Conservation (phyloP, 352 stramenopile genomes). For the Elongisporangium anandrum region DNA sequence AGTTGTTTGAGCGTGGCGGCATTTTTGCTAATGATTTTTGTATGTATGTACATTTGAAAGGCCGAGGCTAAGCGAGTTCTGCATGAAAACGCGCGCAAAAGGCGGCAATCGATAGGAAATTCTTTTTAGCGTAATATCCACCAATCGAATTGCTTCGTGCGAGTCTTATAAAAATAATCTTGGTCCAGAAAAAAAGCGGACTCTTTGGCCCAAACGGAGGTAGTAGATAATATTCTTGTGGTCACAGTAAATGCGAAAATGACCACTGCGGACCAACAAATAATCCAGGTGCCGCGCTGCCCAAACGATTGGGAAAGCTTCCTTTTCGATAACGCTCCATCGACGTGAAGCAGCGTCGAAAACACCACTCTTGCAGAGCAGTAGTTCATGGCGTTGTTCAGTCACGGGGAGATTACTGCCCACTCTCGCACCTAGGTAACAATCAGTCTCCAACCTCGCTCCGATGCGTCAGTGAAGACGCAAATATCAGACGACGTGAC, state of each 20-base stretch:
- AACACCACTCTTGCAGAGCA: slow-evolving; percentile 13
- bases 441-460: slow-evolving; percentile 8
- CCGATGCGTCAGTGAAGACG: slow-evolving; percentile 9
- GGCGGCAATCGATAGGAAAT: too few species aligned
- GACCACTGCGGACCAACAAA: slow-evolving; percentile 5
- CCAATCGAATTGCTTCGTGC: too few species aligned
- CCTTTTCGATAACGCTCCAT: slow-evolving; percentile 20
- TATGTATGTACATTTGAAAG: too few species aligned
- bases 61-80: too few species aligned
- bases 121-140: too few species aligned
- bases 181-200: too few species aligned
- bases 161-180: too few species aligned
- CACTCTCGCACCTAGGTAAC: slow-evolving; percentile 13
- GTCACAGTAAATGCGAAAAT: slow-evolving; percentile 21
- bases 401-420: slow-evolving; percentile 5
- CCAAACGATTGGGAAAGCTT: slow-evolving; percentile 9
- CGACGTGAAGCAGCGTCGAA: slow-evolving; percentile 14
- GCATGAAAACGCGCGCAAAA: too few species aligned
- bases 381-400: slow-evolving; percentile 14
- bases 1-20: too few species aligned
- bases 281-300: slow-evolving; percentile 8
- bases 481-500: not conserved
- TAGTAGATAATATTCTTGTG: slow-evolving; percentile 19
- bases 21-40: too few species aligned
- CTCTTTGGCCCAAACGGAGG: too few species aligned